Conservation (phyloP, 2,329 filamentous ascomycete genomes). For the Tympanopsis confertula region DNA sequence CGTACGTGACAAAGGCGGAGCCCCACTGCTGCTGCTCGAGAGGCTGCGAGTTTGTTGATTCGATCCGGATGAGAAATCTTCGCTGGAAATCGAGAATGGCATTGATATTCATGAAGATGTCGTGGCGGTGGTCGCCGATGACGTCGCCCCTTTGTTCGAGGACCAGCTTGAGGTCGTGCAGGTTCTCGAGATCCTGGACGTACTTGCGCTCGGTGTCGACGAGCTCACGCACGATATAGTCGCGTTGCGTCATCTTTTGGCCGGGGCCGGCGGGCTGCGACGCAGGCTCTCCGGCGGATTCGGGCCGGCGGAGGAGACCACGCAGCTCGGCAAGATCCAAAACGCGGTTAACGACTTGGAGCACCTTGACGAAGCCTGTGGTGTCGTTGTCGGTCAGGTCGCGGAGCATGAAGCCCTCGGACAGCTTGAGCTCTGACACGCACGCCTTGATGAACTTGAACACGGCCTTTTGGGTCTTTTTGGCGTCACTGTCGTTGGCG, state of each 20-base stretch:
- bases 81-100: conserved; percentile 90
- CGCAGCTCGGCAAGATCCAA: conserved; percentile 74
- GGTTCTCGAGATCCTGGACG: conserved; percentile 87
- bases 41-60: conserved; percentile 82
- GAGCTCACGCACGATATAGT: conserved; percentile 83
- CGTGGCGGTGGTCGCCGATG: conserved; percentile 79
- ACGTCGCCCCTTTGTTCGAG: conserved; percentile 80
- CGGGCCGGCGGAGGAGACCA: conserved; percentile 56
- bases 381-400: conserved; percentile 91
- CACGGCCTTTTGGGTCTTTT: conserved; percentile 74
- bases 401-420: conserved; percentile 82
- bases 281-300: conserved; percentile 37
- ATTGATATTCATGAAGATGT: conserved; percentile 95
- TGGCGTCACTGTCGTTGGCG: conserved; percentile 48
- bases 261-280: conserved; percentile 40
- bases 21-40: conserved; percentile 80
- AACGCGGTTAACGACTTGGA: conserved; percentile 82
- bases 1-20: conserved; percentile 74
- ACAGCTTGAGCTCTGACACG: conserved; percentile 64
- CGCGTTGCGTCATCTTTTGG: conserved; percentile 61
- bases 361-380: conserved; percentile 93
- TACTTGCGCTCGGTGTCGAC: conserved; percentile 94
- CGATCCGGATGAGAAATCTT: conserved; percentile 85
- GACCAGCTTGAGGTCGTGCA: conserved; percentile 83
- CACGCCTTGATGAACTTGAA: conserved; percentile 91